A percentile compares a stretch with the other conserved stretches of the same genome.
Conservation (phyloP, 2,329 filamentous ascomycete genomes). For the Knoxdaviesia proteae region DNA sequence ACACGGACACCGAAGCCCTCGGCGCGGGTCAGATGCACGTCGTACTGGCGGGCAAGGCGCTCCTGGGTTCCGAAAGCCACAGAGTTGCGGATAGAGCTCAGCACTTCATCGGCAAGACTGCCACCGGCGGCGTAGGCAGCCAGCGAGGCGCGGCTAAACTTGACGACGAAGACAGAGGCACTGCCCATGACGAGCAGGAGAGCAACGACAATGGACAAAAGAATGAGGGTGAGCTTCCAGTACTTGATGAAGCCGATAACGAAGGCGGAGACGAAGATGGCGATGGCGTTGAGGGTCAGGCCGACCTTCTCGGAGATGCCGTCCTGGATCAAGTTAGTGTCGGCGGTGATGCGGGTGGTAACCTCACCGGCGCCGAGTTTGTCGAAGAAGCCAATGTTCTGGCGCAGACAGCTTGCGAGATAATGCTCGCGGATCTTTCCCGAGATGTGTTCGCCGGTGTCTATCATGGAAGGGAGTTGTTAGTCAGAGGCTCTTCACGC, state of each 20-base stretch:
- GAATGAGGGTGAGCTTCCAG: slow-evolving; percentile 83
- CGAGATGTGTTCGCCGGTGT: slow-evolving; percentile 59
- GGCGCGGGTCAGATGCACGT: slow-evolving; percentile 49
- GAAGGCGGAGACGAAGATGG: slow-evolving; percentile 75
- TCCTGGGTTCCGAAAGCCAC: slow-evolving; percentile 87
- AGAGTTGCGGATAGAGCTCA: slow-evolving; percentile 82
- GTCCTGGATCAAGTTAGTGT: slow-evolving; percentile 84
- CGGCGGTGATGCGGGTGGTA: slow-evolving; percentile 81
- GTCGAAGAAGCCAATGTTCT: slow-evolving; percentile 87
- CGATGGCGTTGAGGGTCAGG: slow-evolving; percentile 52
- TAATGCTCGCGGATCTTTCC: slow-evolving; percentile 68
- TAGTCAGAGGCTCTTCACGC: neutral
- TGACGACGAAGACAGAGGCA: slow-evolving; percentile 55
- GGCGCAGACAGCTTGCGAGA: slow-evolving; percentile 60
- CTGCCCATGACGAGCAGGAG: slow-evolving; percentile 58
- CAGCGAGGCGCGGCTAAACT: slow-evolving; percentile 59
- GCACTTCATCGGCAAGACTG: slow-evolving; percentile 78
- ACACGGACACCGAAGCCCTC: slow-evolving; percentile 57
- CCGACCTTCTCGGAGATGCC: slow-evolving; percentile 82
- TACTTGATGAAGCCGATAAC: slow-evolving; percentile 78
- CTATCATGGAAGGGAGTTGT: slow-evolving; percentile 1
- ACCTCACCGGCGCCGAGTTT: slow-evolving; percentile 84
- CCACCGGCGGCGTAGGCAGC: slow-evolving; percentile 68
- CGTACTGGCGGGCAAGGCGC: slow-evolving; percentile 73
- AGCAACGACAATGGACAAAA: slow-evolving; percentile 62